Base-by-base conservation (phyloP, 2,329 filamentous ascomycete genomes). In the Talaromyces piceae region DNA sequence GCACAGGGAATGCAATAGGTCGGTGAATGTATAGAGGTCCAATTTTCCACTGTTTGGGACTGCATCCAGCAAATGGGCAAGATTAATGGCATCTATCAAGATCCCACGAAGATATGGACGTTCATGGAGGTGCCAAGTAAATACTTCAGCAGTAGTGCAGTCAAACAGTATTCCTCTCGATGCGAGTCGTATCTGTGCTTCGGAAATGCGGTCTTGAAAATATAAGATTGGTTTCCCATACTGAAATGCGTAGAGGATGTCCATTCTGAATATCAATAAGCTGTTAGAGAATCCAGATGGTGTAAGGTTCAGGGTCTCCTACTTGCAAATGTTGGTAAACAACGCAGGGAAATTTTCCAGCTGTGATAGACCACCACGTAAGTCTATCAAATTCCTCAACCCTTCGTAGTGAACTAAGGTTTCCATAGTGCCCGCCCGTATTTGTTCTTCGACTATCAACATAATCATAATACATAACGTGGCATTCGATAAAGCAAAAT, bases 241-340 rank as follows among this genome's bases (percentile, higher is more conserved):
- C 30, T 52, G 45, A 26, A 47, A 49, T 18, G 50, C 50, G 23
- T 45, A 52, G 4, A 41, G 12, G 18, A 48, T 52, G n/a, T 52
- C 50, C 41, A 52, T 45, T 16, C 50, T 52, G 13, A 12, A 30
- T 27, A 26, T n/a, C 11, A 20, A 27, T 7, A 3, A 30, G 2
- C 45, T 18, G 11, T 6, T 39, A n/a, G 13, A 4, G 20, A 37
- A 4, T 27, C 3, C 11, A 20, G 5, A 25, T 7, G n/a, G n/a
- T n/a, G 9, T 5, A 9, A 31, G 1, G 8, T 16, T 2, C 41
- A 22, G 11, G 3, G 16, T 9, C 8, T 41, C 50, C 33, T 20
- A 52, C 50, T 52, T 52, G 50, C 45, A 52, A n/a, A 52, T 47
- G 23, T 52, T 48, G 39, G 49, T 8, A 7, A 45, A 11, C 16